Percentiles rank a stretch among this genome's conserved stretches.
These are phyloP conservation scores for Lantana camara DNA, from an alignment of 257 asterid genomes.

Conservation along the genomic window DNA sequence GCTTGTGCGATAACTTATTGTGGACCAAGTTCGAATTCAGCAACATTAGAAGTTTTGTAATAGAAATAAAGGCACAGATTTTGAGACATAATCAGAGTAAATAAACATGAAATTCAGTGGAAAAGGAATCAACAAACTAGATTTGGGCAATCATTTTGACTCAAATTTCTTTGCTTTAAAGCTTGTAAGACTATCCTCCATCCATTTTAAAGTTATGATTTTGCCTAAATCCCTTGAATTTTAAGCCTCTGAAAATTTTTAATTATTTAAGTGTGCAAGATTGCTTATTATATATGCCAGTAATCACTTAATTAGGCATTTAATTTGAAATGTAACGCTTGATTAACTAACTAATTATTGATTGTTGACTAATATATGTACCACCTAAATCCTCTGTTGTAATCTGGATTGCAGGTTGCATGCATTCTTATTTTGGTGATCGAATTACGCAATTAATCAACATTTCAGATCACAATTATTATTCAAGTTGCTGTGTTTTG, in stretches of 20 bases:
- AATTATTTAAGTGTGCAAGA: background rate
- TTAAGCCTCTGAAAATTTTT: constrained; percentile 24
- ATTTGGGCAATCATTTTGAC: constrained; percentile 24
- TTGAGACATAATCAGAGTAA: background rate
- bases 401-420: background rate
- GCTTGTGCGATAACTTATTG: too few species aligned
- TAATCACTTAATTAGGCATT: background rate
- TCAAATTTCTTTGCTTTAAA: constrained; percentile 34
- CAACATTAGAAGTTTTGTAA: too few species aligned
- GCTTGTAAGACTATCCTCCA: constrained; percentile 29
- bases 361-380: background rate
- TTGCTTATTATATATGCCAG: too few species aligned
- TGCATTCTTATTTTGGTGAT: background rate
- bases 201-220: constrained; percentile 13
- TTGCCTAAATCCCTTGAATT: constrained; percentile 23
- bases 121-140: too few species aligned
- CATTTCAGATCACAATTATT: too few species aligned
- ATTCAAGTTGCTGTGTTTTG: too few species aligned
- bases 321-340: background rate
- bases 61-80: too few species aligned
- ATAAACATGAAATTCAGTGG: constrained; percentile 8
- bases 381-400: background rate
- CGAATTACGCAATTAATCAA: too few species aligned
- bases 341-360: background rate
- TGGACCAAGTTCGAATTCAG: too few species aligned